phyloP scores from a whole-genome alignment of 345 rosid species.

The Cardamine resedifolia region DNA sequence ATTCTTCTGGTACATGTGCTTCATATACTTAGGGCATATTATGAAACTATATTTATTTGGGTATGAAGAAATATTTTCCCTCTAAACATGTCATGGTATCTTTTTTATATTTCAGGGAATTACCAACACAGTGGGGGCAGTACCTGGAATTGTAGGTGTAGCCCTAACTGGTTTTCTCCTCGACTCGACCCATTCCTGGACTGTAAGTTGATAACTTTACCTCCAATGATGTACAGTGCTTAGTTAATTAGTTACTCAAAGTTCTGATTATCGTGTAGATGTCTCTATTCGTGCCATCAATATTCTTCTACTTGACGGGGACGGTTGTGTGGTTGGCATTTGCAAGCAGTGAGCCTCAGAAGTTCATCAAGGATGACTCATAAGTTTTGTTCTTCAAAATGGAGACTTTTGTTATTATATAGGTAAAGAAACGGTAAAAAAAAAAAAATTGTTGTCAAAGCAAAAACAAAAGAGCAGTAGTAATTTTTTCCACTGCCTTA shows the following conservation, averaged over 20 bases:
- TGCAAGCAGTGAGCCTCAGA: slow-evolving; percentile 88
- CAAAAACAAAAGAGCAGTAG: slow-evolving; percentile 22
- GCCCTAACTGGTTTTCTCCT: slow-evolving; percentile 91
- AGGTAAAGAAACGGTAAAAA: slow-evolving; percentile 26
- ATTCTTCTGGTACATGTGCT: slow-evolving; percentile 62
- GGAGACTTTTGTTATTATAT: slow-evolving; percentile 15
- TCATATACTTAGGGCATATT: too few species aligned
- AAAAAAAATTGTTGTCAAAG: neutral
- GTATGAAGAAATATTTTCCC: neutral
- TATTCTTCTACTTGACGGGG: slow-evolving; percentile 92
- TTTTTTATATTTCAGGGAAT: slow-evolving; percentile 54
- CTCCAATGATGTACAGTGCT: neutral
- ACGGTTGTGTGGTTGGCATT: slow-evolving; percentile 82
- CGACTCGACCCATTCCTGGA: slow-evolving; percentile 93
- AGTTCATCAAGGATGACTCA: slow-evolving; percentile 49
- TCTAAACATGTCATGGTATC: neutral
- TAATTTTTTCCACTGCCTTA: slow-evolving; percentile 33
- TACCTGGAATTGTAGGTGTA: slow-evolving; percentile 91
- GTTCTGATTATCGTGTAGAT: slow-evolving; percentile 40
- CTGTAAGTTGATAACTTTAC: slow-evolving; percentile 57
- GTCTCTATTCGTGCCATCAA: slow-evolving; percentile 81
- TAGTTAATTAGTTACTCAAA: neutral
- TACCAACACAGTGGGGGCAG: slow-evolving; percentile 88
- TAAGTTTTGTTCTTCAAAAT: slow-evolving; percentile 21
- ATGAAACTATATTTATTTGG: neutral